Evolutionary conservation across 2,329 filamentous ascomycete species (phyloP), one percentile per base, ranked within the genome.

Genomic region (Talaromyces sp.): DNA sequence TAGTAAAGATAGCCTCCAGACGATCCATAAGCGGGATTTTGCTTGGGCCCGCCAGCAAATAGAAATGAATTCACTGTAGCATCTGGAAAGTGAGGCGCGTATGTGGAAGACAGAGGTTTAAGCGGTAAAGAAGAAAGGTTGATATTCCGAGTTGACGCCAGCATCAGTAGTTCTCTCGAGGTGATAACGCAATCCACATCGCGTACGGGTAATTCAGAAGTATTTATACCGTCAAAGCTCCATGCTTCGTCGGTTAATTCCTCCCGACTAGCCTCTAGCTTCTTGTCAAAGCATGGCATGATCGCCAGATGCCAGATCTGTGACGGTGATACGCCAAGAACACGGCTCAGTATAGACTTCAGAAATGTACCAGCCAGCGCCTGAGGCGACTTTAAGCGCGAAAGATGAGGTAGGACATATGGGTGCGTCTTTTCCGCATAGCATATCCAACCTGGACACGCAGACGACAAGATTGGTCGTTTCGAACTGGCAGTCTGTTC

Each of bases 271-370:
- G 95, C 95, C 78, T 99, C 95, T 30, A 99, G 84, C 76, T 99
- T 99, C 81, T 99, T 99, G 75, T 99, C 95, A 74, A 99, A 98
- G 75, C 95, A 99, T 22, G 95, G 95, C 95, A 99, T 99, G 53
- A 99, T 83, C 13, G 93, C 92, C 58, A 98, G 77, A 75, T 98
- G 93, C 91, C 93, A 99, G 72, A 99, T 92, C 67, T 88, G 86
- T 65, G 88, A 87, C 0, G 92, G 89, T 0, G 88, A 76, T 55
- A 97, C 86, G 36, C 85, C 85, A 64, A 93, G 83, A 58, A 80
- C 83, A 66, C 85, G 86, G 74, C 89, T 92, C 39, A 99, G 78
- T 0, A 90, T 85, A 0, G 92, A 93, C 77, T 99, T 99, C 60
- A 99, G 75, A 49, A 98, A 82, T 0, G 92, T 97, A 13, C 95